Base-by-base conservation (phyloP, 164 flowering plant species). In the Warburgia ugandensis region DNA sequence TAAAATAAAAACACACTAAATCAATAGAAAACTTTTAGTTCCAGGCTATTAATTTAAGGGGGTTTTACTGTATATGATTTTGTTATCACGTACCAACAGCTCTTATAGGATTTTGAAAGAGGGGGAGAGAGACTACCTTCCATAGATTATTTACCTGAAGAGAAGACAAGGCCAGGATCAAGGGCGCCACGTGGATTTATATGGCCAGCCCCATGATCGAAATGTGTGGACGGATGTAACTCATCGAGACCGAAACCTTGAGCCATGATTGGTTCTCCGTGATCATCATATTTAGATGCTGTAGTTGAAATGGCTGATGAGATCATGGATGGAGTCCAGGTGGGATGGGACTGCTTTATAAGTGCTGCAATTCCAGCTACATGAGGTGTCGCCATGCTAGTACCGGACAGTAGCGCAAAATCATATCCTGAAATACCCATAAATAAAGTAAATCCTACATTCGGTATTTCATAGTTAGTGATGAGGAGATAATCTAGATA, bases 311-410 rank as follows among this genome's bases (percentile, higher is more conserved):
- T 77, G 44, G 99, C 95, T 3, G 99, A 92, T 10, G 90, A 81
- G 21, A 92, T 82, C 85, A 84, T 84, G n/a, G 91, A 72, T 14
- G 96, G 94, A 54, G 81, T 76, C 96, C 95, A 92, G 11, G 84
- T 61, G 13, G 94, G 91, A 62, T 88, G 64, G 1, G 48, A 11
- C 31, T 88, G 95, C 75, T 83, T 88, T 54, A 92, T 65, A 5
- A 88, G 74, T 32, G 96, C 96, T 22, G 91, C 96, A 56, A 84
- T 67, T 27, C 99, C 96, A 1, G 76, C 90, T 14, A 92, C 74
- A 59, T 92, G 99, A 30, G 96, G 99, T 10, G 89, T 59, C 29
- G 96, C 96, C 99, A 88, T 92, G 71, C 99, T 88, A 23, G 99
- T 83, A 10, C 99, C 96, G 44, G 98, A 92, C 50, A 82, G 23